These are phyloP conservation scores for Penicillium longicatenatum DNA, from an alignment of 495 filamentous ascomycete genomes.

Conservation along the genomic window DNA sequence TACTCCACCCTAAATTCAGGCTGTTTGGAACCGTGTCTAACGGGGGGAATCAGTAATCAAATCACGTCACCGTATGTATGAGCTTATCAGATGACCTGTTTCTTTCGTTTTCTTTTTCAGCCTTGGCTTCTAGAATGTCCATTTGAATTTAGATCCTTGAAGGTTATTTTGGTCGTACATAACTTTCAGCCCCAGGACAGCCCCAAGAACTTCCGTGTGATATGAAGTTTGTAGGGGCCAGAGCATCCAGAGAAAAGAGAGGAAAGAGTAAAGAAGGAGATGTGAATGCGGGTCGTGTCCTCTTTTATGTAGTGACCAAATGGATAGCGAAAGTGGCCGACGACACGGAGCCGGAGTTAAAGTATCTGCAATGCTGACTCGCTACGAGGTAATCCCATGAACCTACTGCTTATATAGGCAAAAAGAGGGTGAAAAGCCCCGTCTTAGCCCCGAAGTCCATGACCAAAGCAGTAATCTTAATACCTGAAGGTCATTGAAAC, in stretches of 20 bases:
- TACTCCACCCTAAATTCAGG: conserved; percentile 15
- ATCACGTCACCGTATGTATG: conserved; percentile 6
- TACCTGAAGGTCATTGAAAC: conserved; percentile 25
- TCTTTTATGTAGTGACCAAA: not conserved
- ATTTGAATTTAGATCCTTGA: not conserved
- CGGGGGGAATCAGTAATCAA: not conserved
- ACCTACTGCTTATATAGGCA: conserved; percentile 3
- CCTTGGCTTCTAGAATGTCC: conserved; percentile 1
- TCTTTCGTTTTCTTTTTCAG: not conserved
- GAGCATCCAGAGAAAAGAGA: not conserved
- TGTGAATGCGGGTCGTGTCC: not conserved
- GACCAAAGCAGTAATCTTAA: conserved; percentile 1
- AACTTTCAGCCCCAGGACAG: conserved; percentile 5
- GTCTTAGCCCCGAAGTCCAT: not conserved
- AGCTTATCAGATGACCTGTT: conserved; percentile 17
- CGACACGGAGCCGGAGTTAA: not conserved
- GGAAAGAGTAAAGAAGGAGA: not conserved
- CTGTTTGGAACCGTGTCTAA: conserved; percentile 3
- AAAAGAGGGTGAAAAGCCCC: conserved; percentile 3
- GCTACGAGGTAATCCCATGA: not conserved
- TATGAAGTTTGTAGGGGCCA: not conserved
- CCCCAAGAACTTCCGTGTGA: not conserved
- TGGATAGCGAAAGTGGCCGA: not conserved
- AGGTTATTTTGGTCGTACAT: not conserved
- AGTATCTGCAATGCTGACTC: not conserved